These are phyloP conservation scores for Coniella vitis DNA, from an alignment of 2,329 filamentous ascomycete genomes.

Conservation along the genomic window DNA sequence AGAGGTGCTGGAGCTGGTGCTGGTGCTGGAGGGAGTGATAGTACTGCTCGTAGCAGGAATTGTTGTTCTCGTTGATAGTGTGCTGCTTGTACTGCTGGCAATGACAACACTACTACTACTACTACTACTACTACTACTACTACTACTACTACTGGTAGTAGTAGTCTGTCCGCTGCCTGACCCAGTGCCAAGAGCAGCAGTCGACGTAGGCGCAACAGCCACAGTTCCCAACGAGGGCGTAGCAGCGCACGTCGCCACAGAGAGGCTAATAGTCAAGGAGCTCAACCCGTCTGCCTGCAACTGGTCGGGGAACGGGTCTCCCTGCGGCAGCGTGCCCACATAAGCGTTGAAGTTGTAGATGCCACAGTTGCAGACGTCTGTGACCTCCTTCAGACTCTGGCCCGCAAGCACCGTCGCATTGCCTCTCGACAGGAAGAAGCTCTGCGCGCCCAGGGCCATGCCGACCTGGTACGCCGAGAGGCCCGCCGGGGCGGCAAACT, in stretches of 20 bases:
- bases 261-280: slow-evolving; percentile 23
- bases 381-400: slow-evolving; percentile 43
- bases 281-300: slow-evolving; percentile 29
- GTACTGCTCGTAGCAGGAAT: not conserved
- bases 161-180: no score
- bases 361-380: slow-evolving; percentile 41
- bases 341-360: slow-evolving; percentile 53
- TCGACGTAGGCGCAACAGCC: slow-evolving; percentile 19
- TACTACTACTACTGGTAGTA: no score
- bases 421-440: slow-evolving; percentile 37
- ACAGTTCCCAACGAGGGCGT: slow-evolving; percentile 16
- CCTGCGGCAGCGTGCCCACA: slow-evolving; percentile 41
- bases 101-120: not conserved
- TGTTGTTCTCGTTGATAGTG: not conserved
- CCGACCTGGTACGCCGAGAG: slow-evolving; percentile 36
- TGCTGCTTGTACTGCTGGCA: not conserved
- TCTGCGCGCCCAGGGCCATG: slow-evolving; percentile 41
- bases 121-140: no score
- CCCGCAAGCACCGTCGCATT: slow-evolving; percentile 35
- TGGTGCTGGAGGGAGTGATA: no score
- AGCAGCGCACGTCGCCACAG: slow-evolving; percentile 22
- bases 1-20: no score
- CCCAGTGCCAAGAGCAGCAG: slow-evolving; percentile 2
- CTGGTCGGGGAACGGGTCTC: slow-evolving; percentile 23
- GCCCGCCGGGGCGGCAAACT: slow-evolving; percentile 39